Percentiles rank a stretch among this genome's conserved stretches.
These are phyloP conservation scores for Oryza punctata DNA, from an alignment of 176 grass and related monocot species.

Conservation along the genomic window DNA sequence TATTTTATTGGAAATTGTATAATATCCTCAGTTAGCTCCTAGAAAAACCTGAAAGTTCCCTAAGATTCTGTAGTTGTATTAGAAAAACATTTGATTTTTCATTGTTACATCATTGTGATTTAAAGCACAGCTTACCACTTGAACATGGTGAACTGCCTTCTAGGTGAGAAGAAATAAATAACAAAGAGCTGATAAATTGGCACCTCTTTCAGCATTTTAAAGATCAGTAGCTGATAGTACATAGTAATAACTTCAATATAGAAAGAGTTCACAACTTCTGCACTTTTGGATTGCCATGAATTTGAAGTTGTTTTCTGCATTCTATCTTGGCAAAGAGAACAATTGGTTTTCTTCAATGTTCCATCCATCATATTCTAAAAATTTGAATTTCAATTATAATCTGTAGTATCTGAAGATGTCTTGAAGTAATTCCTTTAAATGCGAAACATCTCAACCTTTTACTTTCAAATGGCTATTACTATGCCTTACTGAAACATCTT, in stretches of 20 bases:
- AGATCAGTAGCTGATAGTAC: neutral
- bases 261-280: neutral
- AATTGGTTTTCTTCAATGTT: neutral
- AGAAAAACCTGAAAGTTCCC: constrained; percentile 2
- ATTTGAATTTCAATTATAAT: neutral
- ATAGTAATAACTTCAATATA: neutral
- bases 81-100: neutral
- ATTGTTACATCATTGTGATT: neutral
- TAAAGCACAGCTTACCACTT: constrained; percentile 2
- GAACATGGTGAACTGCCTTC: constrained; percentile 15
- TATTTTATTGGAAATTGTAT: constrained; percentile 29
- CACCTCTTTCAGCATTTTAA: neutral
- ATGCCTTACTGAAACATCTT: neutral
- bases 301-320: neutral
- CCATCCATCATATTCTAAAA: neutral
- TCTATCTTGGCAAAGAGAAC: neutral
- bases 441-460: neutral
- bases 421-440: neutral
- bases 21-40: neutral
- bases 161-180: constrained; percentile 3
- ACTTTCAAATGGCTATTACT: neutral
- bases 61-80: neutral
- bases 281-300: neutral
- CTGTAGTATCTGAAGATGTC: neutral
- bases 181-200: neutral